Percentiles rank a stretch among this genome's conserved stretches.
Conservation (phyloP, 257 asterid genomes). For the Cinchona pubescens region DNA sequence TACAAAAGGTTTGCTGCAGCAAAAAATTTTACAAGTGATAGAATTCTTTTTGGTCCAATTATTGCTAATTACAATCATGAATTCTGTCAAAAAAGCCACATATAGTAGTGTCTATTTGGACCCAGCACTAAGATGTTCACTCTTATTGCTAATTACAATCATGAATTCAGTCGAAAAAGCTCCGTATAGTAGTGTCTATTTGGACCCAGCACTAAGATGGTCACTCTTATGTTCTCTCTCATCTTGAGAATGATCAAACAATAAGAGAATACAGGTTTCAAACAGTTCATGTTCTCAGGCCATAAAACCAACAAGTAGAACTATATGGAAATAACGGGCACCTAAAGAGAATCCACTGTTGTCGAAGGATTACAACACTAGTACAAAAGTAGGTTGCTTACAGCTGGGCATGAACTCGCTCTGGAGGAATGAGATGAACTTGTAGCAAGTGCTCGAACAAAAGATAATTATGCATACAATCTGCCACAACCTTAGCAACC, state of each 20-base stretch:
- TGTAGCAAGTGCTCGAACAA: conserved; percentile 81
- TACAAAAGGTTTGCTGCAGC: neutral
- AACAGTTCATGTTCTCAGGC: neutral
- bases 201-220: too few relatives aligned
- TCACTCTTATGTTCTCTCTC: neutral
- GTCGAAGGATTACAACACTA: neutral
- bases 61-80: neutral
- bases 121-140: too few relatives aligned
- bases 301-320: neutral
- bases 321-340: neutral
- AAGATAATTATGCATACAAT: conserved; percentile 86
- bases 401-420: conserved; percentile 72
- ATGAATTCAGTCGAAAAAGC: too few relatives aligned
- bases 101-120: too few relatives aligned
- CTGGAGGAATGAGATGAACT: conserved; percentile 70
- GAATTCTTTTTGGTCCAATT: neutral
- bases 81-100: neutral
- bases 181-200: too few relatives aligned
- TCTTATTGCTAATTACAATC: too few relatives aligned
- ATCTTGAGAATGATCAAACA: neutral
- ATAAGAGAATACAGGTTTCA: neutral
- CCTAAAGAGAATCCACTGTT: neutral
- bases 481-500: conserved; percentile 90
- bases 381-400: conserved; percentile 30
- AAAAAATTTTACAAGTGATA: neutral